These are phyloP conservation scores for Microdochium nivale DNA, from an alignment of 2,329 filamentous ascomycete species.

Conservation along the genomic window DNA sequence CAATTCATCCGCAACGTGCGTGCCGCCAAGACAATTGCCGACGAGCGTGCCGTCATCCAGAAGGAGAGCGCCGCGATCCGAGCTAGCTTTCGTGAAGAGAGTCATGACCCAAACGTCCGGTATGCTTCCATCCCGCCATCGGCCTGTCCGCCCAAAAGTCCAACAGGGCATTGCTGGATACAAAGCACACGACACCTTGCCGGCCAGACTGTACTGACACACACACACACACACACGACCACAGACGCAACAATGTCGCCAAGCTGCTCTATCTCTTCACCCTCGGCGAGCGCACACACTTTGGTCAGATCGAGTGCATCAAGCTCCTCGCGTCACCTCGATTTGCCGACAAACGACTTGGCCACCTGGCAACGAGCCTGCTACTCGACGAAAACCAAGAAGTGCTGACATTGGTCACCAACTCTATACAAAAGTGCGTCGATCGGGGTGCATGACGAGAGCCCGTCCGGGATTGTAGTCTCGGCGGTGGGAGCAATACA, in stretches of 20 bases:
- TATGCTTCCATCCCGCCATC: conserved; percentile 28
- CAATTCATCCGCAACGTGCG: conserved; percentile 99
- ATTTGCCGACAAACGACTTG: conserved; percentile 94
- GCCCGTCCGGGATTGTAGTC: neutral
- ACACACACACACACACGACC: neutral
- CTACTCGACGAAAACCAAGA: conserved; percentile 97
- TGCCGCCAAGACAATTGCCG: conserved; percentile 96
- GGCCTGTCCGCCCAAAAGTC: neutral
- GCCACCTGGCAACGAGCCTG: conserved; percentile 93
- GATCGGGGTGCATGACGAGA: conserved; percentile 6
- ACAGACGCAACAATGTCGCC: conserved; percentile 94
- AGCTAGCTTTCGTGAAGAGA: conserved; percentile 96
- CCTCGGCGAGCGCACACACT: conserved; percentile 92
- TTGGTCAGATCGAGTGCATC: conserved; percentile 98
- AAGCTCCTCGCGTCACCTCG: conserved; percentile 94
- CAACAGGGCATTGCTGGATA: neutral
- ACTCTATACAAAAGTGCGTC: conserved; percentile 88
- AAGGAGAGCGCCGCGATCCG: conserved; percentile 98
- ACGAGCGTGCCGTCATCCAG: conserved; percentile 95
- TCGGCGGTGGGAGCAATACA: neutral
- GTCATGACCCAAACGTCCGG: conserved; percentile 83
- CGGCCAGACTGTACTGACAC: conserved; percentile 7
- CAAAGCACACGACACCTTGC: neutral
- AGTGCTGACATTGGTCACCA: conserved; percentile 92
- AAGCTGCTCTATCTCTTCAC: conserved; percentile 98